Conservation (phyloP, 2,329 filamentous ascomycete species). For the Polychaeton citri region DNA sequence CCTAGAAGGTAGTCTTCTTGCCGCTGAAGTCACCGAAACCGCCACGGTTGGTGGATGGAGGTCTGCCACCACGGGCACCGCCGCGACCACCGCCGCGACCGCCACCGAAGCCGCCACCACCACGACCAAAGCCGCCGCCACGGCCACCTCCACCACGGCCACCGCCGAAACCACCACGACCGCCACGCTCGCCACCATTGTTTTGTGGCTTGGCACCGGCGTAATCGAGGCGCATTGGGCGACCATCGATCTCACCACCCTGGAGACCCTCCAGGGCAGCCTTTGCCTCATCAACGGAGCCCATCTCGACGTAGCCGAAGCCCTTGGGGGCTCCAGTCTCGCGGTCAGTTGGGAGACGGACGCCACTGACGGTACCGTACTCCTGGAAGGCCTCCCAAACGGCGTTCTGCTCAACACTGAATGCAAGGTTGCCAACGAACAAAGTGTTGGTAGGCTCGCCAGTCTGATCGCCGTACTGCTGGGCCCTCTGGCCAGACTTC, state of each 20-base stretch:
- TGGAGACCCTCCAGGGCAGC: slow-evolving; percentile 57
- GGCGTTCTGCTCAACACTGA: slow-evolving; percentile 64
- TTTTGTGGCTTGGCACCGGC: slow-evolving; percentile 52
- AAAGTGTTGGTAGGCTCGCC: slow-evolving; percentile 75
- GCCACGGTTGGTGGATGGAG: slow-evolving; percentile 32
- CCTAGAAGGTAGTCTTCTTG: slow-evolving; percentile 62
- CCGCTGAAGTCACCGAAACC: slow-evolving; percentile 59
- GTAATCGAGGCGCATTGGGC: slow-evolving; percentile 72
- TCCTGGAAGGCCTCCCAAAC: slow-evolving; percentile 63
- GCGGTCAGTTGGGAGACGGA: slow-evolving; percentile 79
- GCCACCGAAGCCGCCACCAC: slow-evolving; percentile 25
- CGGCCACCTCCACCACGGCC: slow-evolving; percentile 24
- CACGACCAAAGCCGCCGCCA: slow-evolving; percentile 23
- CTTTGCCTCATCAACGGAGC: slow-evolving; percentile 70
- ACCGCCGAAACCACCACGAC: slow-evolving; percentile 28
- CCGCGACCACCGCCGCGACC: slow-evolving; percentile 31
- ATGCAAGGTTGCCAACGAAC: slow-evolving; percentile 84
- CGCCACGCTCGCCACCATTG: slow-evolving; percentile 27
- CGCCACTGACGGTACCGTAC: slow-evolving; percentile 57
- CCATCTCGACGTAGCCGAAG: slow-evolving; percentile 82
- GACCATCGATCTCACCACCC: slow-evolving; percentile 58
- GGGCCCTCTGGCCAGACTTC: slow-evolving; percentile 43
- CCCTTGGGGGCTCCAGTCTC: slow-evolving; percentile 79
- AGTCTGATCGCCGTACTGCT: slow-evolving; percentile 61
- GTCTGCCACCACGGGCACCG: slow-evolving; percentile 37